Base-by-base conservation (phyloP, 129 eudicot species). In the Arctium minus region DNA sequence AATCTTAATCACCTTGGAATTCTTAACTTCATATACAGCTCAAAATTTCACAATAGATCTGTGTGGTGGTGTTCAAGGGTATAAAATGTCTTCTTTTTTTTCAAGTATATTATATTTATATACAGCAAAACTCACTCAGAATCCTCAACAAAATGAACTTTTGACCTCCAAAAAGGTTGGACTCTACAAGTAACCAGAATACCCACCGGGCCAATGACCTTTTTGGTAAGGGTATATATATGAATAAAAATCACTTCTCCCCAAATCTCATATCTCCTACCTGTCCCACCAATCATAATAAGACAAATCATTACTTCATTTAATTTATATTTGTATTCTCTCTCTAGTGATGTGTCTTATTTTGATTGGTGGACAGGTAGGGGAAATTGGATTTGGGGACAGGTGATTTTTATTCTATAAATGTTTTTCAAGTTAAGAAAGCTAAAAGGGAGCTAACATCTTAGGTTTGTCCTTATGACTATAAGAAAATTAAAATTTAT, bases 11-110 rank as follows among this genome's bases (percentile, higher is more conserved):
- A 22, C 27, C 27, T 22, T 10, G 6, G 11, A 6, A 75, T 22
- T 36, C 70, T 71, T 60, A 82, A 76, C 76, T 83, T 65, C 62
- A 64, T 50, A 35, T n/a, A 29, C 36, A 48, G 32, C 79, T 13
- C 33, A 46, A 48, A 37, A 37, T 37, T 37, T 37, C 56, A 46
- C 17, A 46, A 46, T 17, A 46, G 15, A 2, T 46, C 56, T 10
- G 17, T 46, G 56, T 46, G 56, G 15, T 10, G 4, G 17, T 10
- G 17, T 46, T 46, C 3, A 46, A 46, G 56, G 17, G 17, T 46
- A 46, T 11, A 46, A 44, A 33, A 44, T 44, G 50, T 44, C 17
- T 56, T 44, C 17, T 17, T 60, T 60, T 50, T 18, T n/a, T 60
- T 0, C 6, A 56, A n/a, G 29, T 60, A 60, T 60, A 60, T 60